Conservation (phyloP, 2,329 filamentous ascomycete genomes). For the Fusarium pseudograminearum region DNA sequence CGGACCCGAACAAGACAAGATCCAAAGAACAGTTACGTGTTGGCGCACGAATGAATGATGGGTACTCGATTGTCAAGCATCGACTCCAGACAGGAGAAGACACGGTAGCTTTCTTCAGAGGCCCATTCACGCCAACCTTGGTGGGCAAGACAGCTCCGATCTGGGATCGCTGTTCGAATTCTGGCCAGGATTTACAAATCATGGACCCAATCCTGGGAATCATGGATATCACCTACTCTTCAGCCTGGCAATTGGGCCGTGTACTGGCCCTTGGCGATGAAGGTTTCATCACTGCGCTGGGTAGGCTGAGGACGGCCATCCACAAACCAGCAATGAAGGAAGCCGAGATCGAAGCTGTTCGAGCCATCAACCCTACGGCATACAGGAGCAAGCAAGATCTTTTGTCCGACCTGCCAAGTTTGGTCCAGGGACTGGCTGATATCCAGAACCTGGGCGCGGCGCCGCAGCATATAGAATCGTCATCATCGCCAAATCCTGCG, state of each 20-base stretch:
- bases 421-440: neutral
- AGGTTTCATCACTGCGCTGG: neutral
- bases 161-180: neutral
- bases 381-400: neutral
- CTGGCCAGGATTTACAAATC: neutral
- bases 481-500: neutral
- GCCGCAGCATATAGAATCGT: neutral
- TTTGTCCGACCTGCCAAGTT: neutral
- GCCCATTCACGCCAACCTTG: neutral
- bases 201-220: neutral
- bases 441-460: neutral
- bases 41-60: neutral
- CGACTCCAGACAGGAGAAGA: neutral
- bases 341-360: neutral
- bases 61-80: neutral
- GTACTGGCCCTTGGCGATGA: neutral
- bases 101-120: neutral
- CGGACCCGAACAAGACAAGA: neutral
- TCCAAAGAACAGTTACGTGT: neutral
- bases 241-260: conserved; percentile 7
- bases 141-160: neutral
- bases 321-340: neutral
- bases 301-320: neutral
- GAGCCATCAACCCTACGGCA: neutral
- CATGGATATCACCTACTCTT: conserved; percentile 11